Evolutionary conservation across 1,139 yeast genomes (phyloP), one percentile per base, ranked within the genome.

Genomic region (Entelexis sorbosivorans): DNA sequence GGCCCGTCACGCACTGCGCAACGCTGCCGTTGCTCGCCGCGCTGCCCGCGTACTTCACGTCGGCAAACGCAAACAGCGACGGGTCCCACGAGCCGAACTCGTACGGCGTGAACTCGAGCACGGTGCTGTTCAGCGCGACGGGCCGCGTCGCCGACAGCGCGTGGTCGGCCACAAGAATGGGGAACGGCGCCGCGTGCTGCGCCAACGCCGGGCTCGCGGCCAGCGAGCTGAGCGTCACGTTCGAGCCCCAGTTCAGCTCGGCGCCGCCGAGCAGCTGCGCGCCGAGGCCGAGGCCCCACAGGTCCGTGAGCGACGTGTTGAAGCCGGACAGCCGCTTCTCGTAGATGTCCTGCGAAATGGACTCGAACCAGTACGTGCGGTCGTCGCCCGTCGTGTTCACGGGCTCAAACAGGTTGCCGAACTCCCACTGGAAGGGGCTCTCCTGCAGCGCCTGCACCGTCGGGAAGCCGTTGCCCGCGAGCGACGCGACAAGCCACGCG

Each of bases 61-160:
- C 80, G 24, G 81, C 72, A 68, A 88, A 87, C 24, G 81, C 74
- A 55, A 76, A 73, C 47, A 86, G 66, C 0, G 84, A 73, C 36
- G 87, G 83, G 64, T 88, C 96, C 93, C 94, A 87, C 32, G 93
- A 81, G 8, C 96, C 96, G 66, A 87, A 65, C 68, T 88, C 96
- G 60, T 70, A 85, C 1, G 96, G 89, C 56, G 77, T 83, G 61
- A 84, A 72, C 66, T 88, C 96, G 57, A 84, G 79, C 16, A 82
- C 74, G 1, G 95, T 82, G 10, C 91, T 79, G 64, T 83, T 82
- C 8, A 71, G 69, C 59, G 75, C 71, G 51, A 82, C 69, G 51
- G 81, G 72, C 9, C 59, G 53, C 2, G 77, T 67, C 20, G 29
- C 38, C 14, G 77, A 78, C 11, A 91, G 93, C 16, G 79, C 73